Evolutionary conservation across 2,329 filamentous ascomycete genomes (phyloP).

Genomic region (Chrysoporthe puriensis): DNA sequence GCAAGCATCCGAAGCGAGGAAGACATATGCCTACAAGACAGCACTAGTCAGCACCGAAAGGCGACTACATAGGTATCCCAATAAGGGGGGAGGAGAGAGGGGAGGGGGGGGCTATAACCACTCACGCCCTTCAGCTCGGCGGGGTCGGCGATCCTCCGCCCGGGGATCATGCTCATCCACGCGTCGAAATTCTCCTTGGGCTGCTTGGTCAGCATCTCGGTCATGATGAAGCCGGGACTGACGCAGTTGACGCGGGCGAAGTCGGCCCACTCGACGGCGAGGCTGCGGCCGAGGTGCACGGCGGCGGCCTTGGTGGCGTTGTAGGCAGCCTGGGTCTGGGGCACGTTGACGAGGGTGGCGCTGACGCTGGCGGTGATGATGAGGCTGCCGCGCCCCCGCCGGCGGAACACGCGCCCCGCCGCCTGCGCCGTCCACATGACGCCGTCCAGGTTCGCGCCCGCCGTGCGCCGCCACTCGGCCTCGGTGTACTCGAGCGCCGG

Average conservation of each 20-base stretch:
- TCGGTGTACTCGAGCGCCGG: slow-evolving; percentile 35
- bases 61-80: no score
- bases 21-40: slow-evolving; percentile 42
- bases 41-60: neutral
- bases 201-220: slow-evolving; percentile 29
- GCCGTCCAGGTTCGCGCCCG: slow-evolving; percentile 36
- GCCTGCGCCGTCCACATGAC: slow-evolving; percentile 35
- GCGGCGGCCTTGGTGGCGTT: slow-evolving; percentile 23
- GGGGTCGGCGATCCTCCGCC: slow-evolving; percentile 28
- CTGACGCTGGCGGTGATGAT: slow-evolving; percentile 35
- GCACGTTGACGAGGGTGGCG: slow-evolving; percentile 31
- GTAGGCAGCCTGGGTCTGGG: slow-evolving; percentile 22
- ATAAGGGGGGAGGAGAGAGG: no score
- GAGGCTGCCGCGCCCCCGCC: slow-evolving; percentile 35
- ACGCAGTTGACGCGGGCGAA: slow-evolving; percentile 26
- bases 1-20: slow-evolving; percentile 50
- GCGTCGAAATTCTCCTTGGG: slow-evolving; percentile 29
- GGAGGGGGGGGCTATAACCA: neutral
- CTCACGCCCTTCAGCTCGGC: slow-evolving; percentile 31
- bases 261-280: slow-evolving; percentile 23
- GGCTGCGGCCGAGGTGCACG: slow-evolving; percentile 22
- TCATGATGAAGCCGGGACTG: slow-evolving; percentile 31
- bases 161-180: slow-evolving; percentile 31
- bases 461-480: slow-evolving; percentile 34
- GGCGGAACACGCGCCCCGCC: slow-evolving; percentile 35